phyloP scores from a whole-genome alignment of 2,329 filamentous ascomycete genomes.

The Escovopsis sp. region DNA sequence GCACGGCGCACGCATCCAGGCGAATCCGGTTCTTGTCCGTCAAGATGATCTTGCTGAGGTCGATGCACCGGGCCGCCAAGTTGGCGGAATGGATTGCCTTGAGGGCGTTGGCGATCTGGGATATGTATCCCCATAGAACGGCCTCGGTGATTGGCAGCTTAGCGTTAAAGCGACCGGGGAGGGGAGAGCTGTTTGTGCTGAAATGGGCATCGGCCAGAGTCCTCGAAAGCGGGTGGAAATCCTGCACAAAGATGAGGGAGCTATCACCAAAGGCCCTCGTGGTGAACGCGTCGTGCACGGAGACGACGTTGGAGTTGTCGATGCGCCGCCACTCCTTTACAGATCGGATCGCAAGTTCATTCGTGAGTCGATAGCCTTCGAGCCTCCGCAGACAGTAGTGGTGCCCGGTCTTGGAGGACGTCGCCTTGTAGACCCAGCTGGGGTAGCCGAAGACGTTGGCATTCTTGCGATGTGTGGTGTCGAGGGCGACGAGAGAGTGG shows the following conservation, averaged over 20 bases:
- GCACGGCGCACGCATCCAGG: slow-evolving; percentile 71
- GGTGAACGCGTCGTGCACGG: slow-evolving; percentile 83
- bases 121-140: slow-evolving; percentile 79
- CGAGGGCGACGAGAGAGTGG: slow-evolving; percentile 80
- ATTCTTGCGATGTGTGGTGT: slow-evolving; percentile 66
- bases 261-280: slow-evolving; percentile 86
- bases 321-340: slow-evolving; percentile 85
- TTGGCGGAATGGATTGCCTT: slow-evolving; percentile 70
- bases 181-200: slow-evolving; percentile 17
- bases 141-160: slow-evolving; percentile 48
- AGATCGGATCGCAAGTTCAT: slow-evolving; percentile 72
- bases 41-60: slow-evolving; percentile 74
- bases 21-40: slow-evolving; percentile 84
- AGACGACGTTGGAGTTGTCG: slow-evolving; percentile 66
- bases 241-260: slow-evolving; percentile 84
- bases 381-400: slow-evolving; percentile 78
- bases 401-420: slow-evolving; percentile 73
- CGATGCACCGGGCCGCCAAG: slow-evolving; percentile 73
- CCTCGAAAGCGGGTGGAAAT: slow-evolving; percentile 83
- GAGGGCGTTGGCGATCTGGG: slow-evolving; percentile 78
- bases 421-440: slow-evolving; percentile 92
- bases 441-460: slow-evolving; percentile 69
- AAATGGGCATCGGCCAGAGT: slow-evolving; percentile 78
- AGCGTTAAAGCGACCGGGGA: slow-evolving; percentile 28
- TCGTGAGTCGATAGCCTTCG: slow-evolving; percentile 77